Percentiles rank a stretch among this genome's conserved stretches.
Evolutionary conservation across 805 yeast species (phyloP).

Genomic region (Myxozyma neotropica): DNA sequence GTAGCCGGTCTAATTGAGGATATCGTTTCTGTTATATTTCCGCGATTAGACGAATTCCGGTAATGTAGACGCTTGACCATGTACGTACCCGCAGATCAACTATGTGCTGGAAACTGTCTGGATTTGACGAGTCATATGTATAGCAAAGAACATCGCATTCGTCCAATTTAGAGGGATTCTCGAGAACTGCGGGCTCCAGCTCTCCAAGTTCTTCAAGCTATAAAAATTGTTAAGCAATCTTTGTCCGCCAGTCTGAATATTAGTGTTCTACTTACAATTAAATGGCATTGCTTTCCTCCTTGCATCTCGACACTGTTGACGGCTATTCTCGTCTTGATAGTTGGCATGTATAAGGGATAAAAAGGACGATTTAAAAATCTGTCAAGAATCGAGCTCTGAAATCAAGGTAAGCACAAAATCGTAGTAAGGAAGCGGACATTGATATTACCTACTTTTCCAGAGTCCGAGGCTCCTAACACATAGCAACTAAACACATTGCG

Average conservation of each 20-base stretch:
- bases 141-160: conserved; percentile 91
- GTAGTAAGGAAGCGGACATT: too few species aligned
- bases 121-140: conserved; percentile 92
- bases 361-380: conserved; percentile 77
- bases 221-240: neutral
- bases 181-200: conserved; percentile 77
- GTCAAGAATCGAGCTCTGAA: conserved; percentile 67
- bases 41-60: neutral
- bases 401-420: neutral
- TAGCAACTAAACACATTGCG: conserved; percentile 91
- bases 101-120: conserved; percentile 85
- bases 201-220: conserved; percentile 83
- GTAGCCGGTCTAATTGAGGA: conserved; percentile 63
- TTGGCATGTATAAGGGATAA: conserved; percentile 74
- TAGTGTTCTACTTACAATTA: conserved; percentile 51
- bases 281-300: conserved; percentile 94
- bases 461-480: conserved; percentile 77
- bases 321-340: conserved; percentile 76
- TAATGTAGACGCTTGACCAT: neutral
- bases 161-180: conserved; percentile 65
- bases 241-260: neutral
- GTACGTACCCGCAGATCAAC: conserved; percentile 61
- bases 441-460: conserved; percentile 64
- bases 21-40: conserved; percentile 47
- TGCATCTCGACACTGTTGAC: conserved; percentile 90